Base-by-base conservation (phyloP, 2,329 filamentous ascomycete genomes). In the Sporothrix phasma region DNA sequence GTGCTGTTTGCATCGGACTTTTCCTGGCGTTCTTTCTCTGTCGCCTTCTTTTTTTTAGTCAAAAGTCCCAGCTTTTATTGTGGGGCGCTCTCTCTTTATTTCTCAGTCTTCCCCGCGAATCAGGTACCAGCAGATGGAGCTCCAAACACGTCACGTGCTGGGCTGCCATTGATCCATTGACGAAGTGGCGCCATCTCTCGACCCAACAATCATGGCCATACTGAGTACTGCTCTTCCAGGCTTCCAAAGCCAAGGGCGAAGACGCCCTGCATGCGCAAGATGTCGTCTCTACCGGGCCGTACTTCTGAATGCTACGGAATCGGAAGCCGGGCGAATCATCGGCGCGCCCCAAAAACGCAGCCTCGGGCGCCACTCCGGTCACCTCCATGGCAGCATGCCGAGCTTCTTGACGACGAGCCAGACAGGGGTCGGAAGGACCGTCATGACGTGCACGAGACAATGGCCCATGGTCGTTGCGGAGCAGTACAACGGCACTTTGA, bases 1-100 rank as follows among this genome's bases (percentile, higher is more conserved):
- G 10, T 29, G 60, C 60, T 47, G 60, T 62, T 61, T 43, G 60
- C 60, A 29, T 62, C 46, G 34, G 46, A 62, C 31, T 51, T 62
- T 53, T 43, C 43, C 43, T 46, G 41, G 53, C 51, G 53, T 58
- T 37, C 29, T 37, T 39, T 24, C 26, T 34, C 34, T 39, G 17
- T 37, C 19, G 19, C 24, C 37, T 17, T 45, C 43, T 62, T 51
- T 26, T 62, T 53, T 62, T 37, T 22, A n/a, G 0, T 31, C 2
- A 10, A 3, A 41, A 22, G 54, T 41, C 59, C 39, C 56, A 60
- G 39, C 56, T 60, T 60, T 46, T 46, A 22, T 46, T 29, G 22
- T 43, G 54, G 54, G 22, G 19, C 54, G 17, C 19, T 2, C 17
- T 26, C 37, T 60, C 24, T 34, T 46, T 60, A 43, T 60, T 34